Percentiles rank a stretch among this genome's conserved stretches.
Evolutionary conservation across 176 grass and related monocot species (phyloP).

Genomic region (Pontederia paniculata): DNA sequence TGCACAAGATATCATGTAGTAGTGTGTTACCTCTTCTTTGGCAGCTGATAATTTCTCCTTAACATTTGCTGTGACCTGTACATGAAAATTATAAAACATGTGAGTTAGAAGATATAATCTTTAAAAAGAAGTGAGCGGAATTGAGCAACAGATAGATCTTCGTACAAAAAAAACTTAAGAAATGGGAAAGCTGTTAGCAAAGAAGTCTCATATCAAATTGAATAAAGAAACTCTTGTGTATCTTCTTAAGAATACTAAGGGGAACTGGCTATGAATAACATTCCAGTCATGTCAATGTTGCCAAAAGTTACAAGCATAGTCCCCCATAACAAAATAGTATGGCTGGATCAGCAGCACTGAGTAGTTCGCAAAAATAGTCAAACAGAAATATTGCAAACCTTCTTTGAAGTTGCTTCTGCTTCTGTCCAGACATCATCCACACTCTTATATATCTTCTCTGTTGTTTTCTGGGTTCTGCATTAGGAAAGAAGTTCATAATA

Average conservation of each 20-base stretch:
- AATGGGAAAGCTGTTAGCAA: too few relatives aligned
- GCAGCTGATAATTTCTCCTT: conserved; percentile 33
- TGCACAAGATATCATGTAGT: too few relatives aligned
- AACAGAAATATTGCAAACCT: conserved; percentile 21
- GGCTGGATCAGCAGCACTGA: background rate
- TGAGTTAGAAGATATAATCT: conserved; percentile 4
- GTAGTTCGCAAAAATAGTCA: background rate
- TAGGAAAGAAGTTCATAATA: conserved; percentile 10
- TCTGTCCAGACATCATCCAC: conserved; percentile 76
- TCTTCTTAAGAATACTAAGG: too few relatives aligned
- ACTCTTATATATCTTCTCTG: conserved; percentile 63
- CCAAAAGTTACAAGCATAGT: too few relatives aligned
- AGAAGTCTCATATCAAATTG: too few relatives aligned
- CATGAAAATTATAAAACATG: background rate
- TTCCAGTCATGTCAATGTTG: too few relatives aligned
- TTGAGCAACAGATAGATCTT: too few relatives aligned
- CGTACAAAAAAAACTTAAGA: too few relatives aligned
- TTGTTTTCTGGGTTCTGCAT: conserved; percentile 37
- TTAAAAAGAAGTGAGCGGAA: background rate
- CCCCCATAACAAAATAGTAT: too few relatives aligned
- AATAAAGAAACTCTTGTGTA: too few relatives aligned
- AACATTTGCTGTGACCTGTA: conserved; percentile 30
- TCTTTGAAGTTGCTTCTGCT: conserved; percentile 86
- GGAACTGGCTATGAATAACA: too few relatives aligned
- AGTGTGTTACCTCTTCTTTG: conserved; percentile 26